phyloP scores from a whole-genome alignment of 768 basidiomycete species.

The Podaxis sp. region DNA sequence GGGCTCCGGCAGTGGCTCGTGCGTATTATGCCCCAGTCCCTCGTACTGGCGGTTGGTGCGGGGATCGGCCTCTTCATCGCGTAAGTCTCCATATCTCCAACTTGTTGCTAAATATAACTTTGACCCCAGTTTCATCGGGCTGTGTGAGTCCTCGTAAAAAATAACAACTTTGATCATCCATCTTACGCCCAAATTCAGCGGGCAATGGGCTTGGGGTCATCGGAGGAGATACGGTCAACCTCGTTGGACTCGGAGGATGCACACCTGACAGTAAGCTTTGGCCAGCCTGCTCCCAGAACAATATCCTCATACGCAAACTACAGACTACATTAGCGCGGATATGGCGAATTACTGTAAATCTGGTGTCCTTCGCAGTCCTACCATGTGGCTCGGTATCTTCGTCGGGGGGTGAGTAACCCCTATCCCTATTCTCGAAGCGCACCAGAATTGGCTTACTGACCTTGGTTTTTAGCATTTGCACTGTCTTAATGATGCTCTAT shows the following conservation, averaged over 20 bases:
- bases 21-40: slow-evolving; percentile 83
- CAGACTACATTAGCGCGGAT: slow-evolving; percentile 41
- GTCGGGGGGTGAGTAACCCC: slow-evolving; percentile 61
- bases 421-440: neutral
- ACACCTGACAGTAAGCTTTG: slow-evolving; percentile 39
- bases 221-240: slow-evolving; percentile 66
- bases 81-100: slow-evolving; percentile 35
- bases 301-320: neutral
- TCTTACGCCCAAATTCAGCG: slow-evolving; percentile 36
- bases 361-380: slow-evolving; percentile 68
- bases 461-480: slow-evolving; percentile 52
- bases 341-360: slow-evolving; percentile 60
- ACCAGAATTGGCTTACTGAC: neutral
- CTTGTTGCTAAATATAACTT: slow-evolving; percentile 11
- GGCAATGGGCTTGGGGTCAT: slow-evolving; percentile 70
- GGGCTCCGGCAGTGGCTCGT: slow-evolving; percentile 90
- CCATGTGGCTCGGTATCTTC: slow-evolving; percentile 88
- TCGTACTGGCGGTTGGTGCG: slow-evolving; percentile 80
- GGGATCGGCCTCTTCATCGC: slow-evolving; percentile 90
- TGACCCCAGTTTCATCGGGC: slow-evolving; percentile 62
- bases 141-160: slow-evolving; percentile 42
- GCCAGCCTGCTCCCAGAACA: neutral
- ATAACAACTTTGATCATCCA: neutral
- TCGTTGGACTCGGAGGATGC: slow-evolving; percentile 80
- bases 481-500: slow-evolving; percentile 79